Evolutionary conservation across 768 basidiomycete species (phyloP).

Genomic region (Galerina marginata): DNA sequence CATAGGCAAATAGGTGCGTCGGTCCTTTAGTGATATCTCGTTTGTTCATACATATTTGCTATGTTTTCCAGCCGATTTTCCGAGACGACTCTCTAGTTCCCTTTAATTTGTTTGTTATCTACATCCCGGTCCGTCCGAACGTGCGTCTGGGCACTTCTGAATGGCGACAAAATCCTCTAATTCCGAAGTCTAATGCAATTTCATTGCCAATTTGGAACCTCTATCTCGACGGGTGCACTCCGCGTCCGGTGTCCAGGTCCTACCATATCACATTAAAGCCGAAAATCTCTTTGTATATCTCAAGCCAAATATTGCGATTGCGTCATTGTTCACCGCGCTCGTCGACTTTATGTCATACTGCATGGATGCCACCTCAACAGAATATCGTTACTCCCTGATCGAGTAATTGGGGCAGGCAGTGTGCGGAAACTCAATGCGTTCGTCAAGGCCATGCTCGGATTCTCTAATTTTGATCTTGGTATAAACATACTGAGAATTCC

Average conservation of each 20-base stretch:
- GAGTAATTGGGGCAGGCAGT: neutral
- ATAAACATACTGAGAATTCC: neutral
- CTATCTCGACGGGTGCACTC: neutral
- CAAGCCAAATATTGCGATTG: neutral
- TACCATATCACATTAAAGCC: conserved; percentile 5
- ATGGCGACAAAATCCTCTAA: neutral
- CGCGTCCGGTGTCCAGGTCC: neutral
- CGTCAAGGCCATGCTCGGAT: neutral
- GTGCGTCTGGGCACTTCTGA: neutral
- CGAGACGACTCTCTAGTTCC: too few species aligned
- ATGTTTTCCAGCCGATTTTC: too few species aligned
- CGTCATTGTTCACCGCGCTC: neutral
- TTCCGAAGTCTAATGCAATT: too few species aligned
- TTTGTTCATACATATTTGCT: too few species aligned
- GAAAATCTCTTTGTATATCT: conserved; percentile 6
- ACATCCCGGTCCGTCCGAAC: too few species aligned
- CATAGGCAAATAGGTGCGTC: too few species aligned
- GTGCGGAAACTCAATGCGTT: neutral
- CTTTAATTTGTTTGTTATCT: too few species aligned
- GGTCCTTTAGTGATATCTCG: too few species aligned
- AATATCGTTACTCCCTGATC: too few species aligned
- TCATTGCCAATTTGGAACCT: conserved; percentile 16
- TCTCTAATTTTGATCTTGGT: neutral
- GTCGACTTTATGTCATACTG: neutral
- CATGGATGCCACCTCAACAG: too few species aligned